Evolutionary conservation across 139 green algal species (phyloP).

Genomic region (Chlamydomonas schloesseri): DNA sequence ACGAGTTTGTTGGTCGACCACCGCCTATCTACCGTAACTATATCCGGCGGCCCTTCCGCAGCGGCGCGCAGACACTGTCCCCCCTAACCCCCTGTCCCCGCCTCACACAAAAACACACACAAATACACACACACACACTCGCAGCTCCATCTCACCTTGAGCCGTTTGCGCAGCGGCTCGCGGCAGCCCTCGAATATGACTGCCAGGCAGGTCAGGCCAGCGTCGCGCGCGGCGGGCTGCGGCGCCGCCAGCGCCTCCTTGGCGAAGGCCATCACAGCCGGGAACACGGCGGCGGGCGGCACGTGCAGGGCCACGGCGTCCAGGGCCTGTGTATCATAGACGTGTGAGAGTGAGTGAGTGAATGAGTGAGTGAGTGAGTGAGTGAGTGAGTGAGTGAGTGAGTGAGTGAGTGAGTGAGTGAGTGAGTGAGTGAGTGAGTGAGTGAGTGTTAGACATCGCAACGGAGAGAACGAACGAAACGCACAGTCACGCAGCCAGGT

Average conservation of each 20-base stretch:
- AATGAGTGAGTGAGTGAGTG: too few species aligned
- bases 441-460: too few species aligned
- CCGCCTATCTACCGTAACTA: too few species aligned
- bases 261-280: constrained; percentile 48
- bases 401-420: too few species aligned
- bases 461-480: too few species aligned
- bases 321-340: constrained; percentile 70
- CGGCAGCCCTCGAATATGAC: constrained; percentile 76
- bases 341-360: too few species aligned
- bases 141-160: constrained; percentile 25
- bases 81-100: neutral
- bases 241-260: constrained; percentile 20
- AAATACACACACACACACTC: neutral
- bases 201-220: constrained; percentile 60
- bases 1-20: too few species aligned
- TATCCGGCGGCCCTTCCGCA: too few species aligned
- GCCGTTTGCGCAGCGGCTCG: constrained; percentile 65
- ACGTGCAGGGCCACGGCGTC: constrained; percentile 75
- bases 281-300: constrained; percentile 17
- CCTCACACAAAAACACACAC: neutral
- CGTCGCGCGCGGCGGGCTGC: constrained; percentile 34
- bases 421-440: too few species aligned
- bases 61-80: too few species aligned
- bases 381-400: too few species aligned
- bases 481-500: too few species aligned